Conservation (phyloP, 148 eudicot genomes). For the Cornus kousa region DNA sequence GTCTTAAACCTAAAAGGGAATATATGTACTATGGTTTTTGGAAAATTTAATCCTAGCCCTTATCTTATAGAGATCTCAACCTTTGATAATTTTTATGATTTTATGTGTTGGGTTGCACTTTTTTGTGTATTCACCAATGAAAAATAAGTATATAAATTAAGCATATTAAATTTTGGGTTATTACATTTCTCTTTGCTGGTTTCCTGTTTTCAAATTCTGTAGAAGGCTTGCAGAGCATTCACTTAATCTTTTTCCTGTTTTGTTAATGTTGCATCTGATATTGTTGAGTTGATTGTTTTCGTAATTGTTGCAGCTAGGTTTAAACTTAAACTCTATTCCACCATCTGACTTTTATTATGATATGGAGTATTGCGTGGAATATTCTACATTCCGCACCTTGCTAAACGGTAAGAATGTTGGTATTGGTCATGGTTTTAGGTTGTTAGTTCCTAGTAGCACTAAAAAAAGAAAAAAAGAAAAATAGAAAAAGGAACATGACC, state of each 20-base stretch:
- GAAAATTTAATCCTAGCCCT: too few relatives aligned
- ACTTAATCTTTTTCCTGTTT: not conserved
- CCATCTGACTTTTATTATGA: constrained; percentile 77
- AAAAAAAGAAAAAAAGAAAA: too few relatives aligned
- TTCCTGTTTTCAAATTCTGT: not conserved
- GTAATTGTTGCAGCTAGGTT: constrained; percentile 49
- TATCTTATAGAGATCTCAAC: too few relatives aligned
- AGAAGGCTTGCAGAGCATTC: not conserved
- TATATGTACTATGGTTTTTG: too few relatives aligned
- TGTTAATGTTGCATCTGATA: not conserved
- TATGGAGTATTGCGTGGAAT: constrained; percentile 88
- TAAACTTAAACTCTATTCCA: constrained; percentile 32
- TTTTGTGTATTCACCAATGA: too few relatives aligned
- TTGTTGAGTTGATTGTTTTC: constrained; percentile 5
- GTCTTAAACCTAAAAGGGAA: too few relatives aligned
- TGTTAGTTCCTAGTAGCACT: not conserved
- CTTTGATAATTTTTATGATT: too few relatives aligned
- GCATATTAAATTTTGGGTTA: too few relatives aligned
- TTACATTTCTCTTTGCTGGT: not conserved
- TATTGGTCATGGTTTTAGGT: not conserved
- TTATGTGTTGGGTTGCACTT: too few relatives aligned
- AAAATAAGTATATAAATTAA: too few relatives aligned
- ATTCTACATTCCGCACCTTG: constrained; percentile 74
- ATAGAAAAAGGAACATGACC: not conserved
- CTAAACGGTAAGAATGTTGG: constrained; percentile 43